A percentile compares a stretch with the other conserved stretches of the same genome.
Conservation (phyloP, 495 filamentous ascomycete species). For the Bacidia gigantensis region DNA sequence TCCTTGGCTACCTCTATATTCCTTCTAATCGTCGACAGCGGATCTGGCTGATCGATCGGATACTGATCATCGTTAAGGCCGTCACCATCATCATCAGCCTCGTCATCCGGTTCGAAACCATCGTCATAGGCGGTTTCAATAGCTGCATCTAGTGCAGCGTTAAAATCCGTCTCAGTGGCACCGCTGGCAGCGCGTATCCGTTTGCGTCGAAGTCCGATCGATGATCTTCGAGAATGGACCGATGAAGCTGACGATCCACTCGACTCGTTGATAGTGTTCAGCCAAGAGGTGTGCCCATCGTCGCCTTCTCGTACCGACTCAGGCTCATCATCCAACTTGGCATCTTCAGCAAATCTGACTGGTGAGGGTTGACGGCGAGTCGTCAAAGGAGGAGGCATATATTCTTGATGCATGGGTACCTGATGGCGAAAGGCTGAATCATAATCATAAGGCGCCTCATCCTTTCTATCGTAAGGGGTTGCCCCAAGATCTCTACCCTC, state of each 20-base stretch:
- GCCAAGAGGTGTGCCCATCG: conserved; percentile 76
- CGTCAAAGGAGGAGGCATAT: conserved; percentile 55
- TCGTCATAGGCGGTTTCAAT: conserved; percentile 95
- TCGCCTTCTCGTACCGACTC: conserved; percentile 44
- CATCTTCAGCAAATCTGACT: conserved; percentile 4
- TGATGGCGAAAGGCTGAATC: conserved; percentile 23
- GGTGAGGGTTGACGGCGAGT: conserved; percentile 30
- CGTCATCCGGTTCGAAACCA: conserved; percentile 64
- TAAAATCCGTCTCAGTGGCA: conserved; percentile 81
- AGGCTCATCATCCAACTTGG: conserved; percentile 3
- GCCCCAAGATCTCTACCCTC: conserved; percentile 12
- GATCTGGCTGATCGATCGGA: conserved; percentile 21
- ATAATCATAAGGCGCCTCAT: conserved; percentile 3
- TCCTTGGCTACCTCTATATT: conserved; percentile 70
- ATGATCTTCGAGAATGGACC: conserved; percentile 66
- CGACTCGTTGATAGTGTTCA: conserved; percentile 95
- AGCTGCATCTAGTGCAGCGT: conserved; percentile 87
- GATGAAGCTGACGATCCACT: conserved; percentile 68
- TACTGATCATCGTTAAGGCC: conserved; percentile 20
- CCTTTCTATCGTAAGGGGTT: neutral
- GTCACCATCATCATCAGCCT: conserved; percentile 26
- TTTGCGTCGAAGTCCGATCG: conserved; percentile 50
- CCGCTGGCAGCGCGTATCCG: conserved; percentile 53
- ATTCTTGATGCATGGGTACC: conserved; percentile 31
- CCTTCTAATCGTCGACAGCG: conserved; percentile 45